These are phyloP conservation scores for Gossypium schwendimanii DNA, from an alignment of 441 rosid species.

Conservation along the genomic window DNA sequence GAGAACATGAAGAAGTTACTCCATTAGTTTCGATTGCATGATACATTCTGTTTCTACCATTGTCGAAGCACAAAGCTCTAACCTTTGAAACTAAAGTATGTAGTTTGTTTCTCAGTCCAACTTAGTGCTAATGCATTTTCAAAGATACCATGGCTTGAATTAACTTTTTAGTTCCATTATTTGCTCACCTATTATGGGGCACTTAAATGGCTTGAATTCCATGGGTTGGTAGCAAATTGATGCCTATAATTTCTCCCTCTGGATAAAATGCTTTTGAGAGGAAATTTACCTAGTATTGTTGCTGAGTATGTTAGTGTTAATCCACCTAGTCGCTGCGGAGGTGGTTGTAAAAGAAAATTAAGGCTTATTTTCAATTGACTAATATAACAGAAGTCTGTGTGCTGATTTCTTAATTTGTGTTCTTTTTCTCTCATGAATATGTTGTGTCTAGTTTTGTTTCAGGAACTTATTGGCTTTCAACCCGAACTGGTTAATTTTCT, in stretches of 20 bases:
- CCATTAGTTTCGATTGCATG: not conserved
- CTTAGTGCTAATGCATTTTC: not conserved
- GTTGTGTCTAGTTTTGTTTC: slow-evolving; percentile 6
- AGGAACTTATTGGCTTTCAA: not conserved
- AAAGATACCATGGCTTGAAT: not conserved
- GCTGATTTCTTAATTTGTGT: not conserved
- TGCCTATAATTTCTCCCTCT: not conserved
- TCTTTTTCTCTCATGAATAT: not conserved
- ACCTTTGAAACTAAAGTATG: not conserved
- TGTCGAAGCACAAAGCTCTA: not conserved
- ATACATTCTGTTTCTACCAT: not conserved
- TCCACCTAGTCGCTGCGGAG: not conserved
- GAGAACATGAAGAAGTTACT: not conserved
- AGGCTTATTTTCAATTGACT: not conserved
- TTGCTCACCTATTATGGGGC: not conserved
- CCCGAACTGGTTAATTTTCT: slow-evolving; percentile 10
- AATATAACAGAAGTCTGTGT: not conserved
- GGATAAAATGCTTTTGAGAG: not conserved
- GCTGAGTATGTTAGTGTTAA: not conserved
- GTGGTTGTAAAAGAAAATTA: not conserved
- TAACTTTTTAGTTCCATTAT: not conserved
- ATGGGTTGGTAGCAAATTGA: not conserved
- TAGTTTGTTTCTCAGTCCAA: not conserved
- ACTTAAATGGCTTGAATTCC: not conserved
- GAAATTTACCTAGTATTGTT: not conserved